Evolutionary conservation across 306 rosid species (phyloP).

Genomic region (Cucurbita maxima): DNA sequence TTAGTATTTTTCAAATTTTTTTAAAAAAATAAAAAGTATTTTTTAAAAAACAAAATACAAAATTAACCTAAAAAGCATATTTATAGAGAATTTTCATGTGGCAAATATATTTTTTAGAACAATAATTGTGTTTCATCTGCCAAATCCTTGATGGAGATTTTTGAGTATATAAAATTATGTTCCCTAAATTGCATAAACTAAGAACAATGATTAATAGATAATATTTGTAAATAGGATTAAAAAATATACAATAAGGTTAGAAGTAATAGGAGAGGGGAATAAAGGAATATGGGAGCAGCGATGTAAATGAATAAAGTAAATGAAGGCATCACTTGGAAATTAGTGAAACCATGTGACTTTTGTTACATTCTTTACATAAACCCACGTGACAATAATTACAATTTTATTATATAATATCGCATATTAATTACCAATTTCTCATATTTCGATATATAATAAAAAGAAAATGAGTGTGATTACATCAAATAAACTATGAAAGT

Average conservation of each 20-base stretch:
- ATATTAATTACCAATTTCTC: no score
- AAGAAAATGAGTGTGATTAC: no score
- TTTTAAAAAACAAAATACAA: no score
- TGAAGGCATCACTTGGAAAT: background rate
- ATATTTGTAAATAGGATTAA: background rate
- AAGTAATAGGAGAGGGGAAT: background rate
- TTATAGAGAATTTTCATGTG: no score
- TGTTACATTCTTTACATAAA: background rate
- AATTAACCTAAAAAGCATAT: no score
- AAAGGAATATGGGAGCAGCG: background rate
- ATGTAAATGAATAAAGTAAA: background rate
- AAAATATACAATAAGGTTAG: background rate
- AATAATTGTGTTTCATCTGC: no score
- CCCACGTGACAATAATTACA: slow-evolving; percentile 2
- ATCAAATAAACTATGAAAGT: no score
- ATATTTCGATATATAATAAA: no score
- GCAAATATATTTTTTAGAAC: no score
- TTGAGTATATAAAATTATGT: background rate
- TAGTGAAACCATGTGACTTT: background rate
- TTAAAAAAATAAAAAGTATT: no score
- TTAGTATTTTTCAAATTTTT: no score
- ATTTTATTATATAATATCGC: background rate
- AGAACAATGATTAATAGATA: background rate
- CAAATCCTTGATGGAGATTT: no score
- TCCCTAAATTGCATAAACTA: background rate